Conservation (phyloP, 768 basidiomycete species). For the Mycena metata region DNA sequence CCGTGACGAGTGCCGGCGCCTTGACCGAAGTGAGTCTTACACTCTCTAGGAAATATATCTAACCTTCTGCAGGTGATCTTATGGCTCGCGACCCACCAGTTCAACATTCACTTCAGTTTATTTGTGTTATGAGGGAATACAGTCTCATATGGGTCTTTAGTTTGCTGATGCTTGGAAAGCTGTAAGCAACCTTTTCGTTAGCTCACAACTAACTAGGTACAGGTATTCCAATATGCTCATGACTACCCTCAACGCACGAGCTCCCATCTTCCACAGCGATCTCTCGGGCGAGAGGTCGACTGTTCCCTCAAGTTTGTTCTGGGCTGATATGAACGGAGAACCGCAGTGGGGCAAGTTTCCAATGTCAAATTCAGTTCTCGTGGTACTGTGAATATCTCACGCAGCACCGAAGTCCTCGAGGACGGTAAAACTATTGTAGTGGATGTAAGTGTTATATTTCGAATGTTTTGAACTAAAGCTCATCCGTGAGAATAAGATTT, state of each 20-base stretch:
- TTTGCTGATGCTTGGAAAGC: slow-evolving; percentile 34
- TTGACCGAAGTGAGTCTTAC: not conserved
- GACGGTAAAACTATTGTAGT: no score
- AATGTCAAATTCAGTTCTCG: no score
- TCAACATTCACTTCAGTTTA: slow-evolving; percentile 38
- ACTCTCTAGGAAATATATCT: no score
- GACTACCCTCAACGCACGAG: slow-evolving; percentile 32
- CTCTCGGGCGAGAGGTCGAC: no score
- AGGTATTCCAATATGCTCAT: slow-evolving; percentile 35
- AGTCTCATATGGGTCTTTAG: slow-evolving; percentile 6
- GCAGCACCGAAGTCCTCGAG: no score
- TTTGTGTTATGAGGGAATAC: not conserved
- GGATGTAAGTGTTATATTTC: no score
- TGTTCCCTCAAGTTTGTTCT: no score
- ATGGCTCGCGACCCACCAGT: slow-evolving; percentile 32
- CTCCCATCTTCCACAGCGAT: slow-evolving; percentile 5
- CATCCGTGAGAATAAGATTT: no score
- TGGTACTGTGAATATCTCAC: no score
- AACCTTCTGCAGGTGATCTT: slow-evolving; percentile 21
- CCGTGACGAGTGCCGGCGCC: slow-evolving; percentile 26
- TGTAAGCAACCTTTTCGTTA: slow-evolving; percentile 18
- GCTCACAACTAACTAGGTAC: not conserved
- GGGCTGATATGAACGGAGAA: no score
- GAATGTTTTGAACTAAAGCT: no score
- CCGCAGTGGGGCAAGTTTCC: no score